phyloP scores from a whole-genome alignment of 106 monocot genomes.

The Apostasia ramifera region DNA sequence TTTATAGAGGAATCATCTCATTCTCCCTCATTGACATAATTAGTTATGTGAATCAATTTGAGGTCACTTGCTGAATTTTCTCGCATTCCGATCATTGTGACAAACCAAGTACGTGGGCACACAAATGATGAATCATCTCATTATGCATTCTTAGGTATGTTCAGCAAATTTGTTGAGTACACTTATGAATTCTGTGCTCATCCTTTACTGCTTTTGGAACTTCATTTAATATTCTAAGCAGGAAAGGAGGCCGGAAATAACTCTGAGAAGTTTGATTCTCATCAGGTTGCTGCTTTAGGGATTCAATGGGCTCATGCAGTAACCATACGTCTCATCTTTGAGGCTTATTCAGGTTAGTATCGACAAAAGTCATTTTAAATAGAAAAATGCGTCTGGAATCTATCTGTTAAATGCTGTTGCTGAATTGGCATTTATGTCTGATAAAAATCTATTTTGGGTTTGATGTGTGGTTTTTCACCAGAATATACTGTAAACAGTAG shows the following conservation, averaged over 20 bases:
- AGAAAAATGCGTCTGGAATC: background rate
- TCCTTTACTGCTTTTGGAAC: background rate
- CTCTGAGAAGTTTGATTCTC: constrained; percentile 42
- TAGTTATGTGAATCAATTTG: background rate
- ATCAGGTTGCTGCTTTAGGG: constrained; percentile 73
- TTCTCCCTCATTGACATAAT: background rate
- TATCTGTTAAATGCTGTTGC: too few relatives aligned
- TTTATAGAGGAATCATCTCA: background rate
- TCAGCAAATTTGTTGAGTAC: background rate
- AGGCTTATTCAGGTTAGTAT: constrained; percentile 75
- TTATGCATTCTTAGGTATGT: constrained; percentile 77
- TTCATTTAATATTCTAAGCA: constrained; percentile 1
- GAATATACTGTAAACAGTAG: too few relatives aligned
- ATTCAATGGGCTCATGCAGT: constrained; percentile 97
- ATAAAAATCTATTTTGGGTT: too few relatives aligned
- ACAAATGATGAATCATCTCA: constrained; percentile 35
- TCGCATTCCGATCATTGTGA: constrained; percentile 74
- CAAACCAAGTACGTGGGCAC: constrained; percentile 89
- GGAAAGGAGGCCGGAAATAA: constrained; percentile 12
- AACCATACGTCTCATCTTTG: constrained; percentile 77
- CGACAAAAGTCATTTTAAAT: too few relatives aligned
- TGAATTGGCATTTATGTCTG: too few relatives aligned
- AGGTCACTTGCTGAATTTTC: constrained; percentile 98
- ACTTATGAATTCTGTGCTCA: background rate
- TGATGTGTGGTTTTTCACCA: too few relatives aligned